phyloP scores from a whole-genome alignment of 345 rosid species.

The Geranium rotundifolium region DNA sequence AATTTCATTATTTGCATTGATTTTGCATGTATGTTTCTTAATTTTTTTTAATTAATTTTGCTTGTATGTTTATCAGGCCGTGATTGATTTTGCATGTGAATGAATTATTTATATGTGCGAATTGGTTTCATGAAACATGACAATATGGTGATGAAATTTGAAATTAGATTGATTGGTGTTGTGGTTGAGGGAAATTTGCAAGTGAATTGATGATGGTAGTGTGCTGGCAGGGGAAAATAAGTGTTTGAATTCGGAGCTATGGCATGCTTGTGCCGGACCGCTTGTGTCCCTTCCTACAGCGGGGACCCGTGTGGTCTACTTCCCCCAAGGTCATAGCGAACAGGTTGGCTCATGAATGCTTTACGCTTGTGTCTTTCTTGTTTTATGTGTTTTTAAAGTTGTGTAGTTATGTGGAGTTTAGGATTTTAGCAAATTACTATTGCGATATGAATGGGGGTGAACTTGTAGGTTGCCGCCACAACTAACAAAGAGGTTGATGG shows the following conservation, averaged over 20 bases:
- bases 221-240: constrained; percentile 50
- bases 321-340: constrained; percentile 99
- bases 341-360: constrained; percentile 40
- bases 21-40: not conserved
- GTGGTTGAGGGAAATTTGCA: too few species aligned
- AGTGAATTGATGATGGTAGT: not conserved
- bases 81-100: not conserved
- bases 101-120: not conserved
- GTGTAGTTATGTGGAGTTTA: too few species aligned
- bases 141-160: not conserved
- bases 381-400: not conserved
- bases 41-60: too few species aligned
- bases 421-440: not conserved
- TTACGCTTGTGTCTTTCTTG: too few species aligned
- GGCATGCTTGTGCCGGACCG: constrained; percentile 99
- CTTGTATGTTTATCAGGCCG: too few species aligned
- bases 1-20: not conserved
- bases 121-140: not conserved
- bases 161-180: not conserved
- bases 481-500: constrained; percentile 91
- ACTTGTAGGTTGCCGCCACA: constrained; percentile 67
- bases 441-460: not conserved
- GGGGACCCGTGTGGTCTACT: constrained; percentile 97
- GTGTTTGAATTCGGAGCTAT: constrained; percentile 88
- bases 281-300: constrained; percentile 89